Percentiles rank a stretch among this genome's conserved stretches.
Evolutionary conservation across 768 basidiomycete species (phyloP).

Genomic region (Tricholoma terreum): DNA sequence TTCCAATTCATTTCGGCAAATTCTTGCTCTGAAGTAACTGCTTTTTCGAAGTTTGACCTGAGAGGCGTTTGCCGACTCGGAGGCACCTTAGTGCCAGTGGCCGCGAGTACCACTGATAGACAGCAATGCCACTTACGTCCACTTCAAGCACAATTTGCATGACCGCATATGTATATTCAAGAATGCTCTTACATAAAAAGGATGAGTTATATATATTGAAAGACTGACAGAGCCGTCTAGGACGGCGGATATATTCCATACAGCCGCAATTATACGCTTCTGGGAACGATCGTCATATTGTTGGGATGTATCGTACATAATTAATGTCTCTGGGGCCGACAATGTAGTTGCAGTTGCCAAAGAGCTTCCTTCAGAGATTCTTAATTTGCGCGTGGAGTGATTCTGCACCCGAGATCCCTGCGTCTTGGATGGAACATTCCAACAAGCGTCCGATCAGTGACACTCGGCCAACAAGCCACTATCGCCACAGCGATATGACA

Average conservation of each 20-base stretch:
- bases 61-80: too few relatives aligned
- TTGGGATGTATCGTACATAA: conserved; percentile 40
- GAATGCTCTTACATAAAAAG: conserved; percentile 21
- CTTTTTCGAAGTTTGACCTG: too few relatives aligned
- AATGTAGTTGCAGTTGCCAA: conserved; percentile 47
- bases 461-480: conserved; percentile 49
- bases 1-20: too few relatives aligned
- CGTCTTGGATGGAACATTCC: conserved; percentile 22
- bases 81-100: too few relatives aligned
- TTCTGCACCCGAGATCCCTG: conserved; percentile 37
- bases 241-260: conserved; percentile 52
- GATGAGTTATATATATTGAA: too few relatives aligned
- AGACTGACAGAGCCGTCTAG: conserved; percentile 23
- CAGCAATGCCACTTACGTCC: too few relatives aligned
- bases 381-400: conserved; percentile 44
- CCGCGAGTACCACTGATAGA: too few relatives aligned
- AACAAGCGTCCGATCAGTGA: conserved; percentile 34
- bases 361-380: conserved; percentile 35
- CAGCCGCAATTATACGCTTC: conserved; percentile 54
- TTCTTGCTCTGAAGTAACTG: too few relatives aligned
- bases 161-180: too few relatives aligned
- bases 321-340: conserved; percentile 47
- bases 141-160: too few relatives aligned
- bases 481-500: conserved; percentile 31
- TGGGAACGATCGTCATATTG: conserved; percentile 47